Evolutionary conservation across 176 grass and related monocot species (phyloP).

Genomic region (Oryza australiensis): DNA sequence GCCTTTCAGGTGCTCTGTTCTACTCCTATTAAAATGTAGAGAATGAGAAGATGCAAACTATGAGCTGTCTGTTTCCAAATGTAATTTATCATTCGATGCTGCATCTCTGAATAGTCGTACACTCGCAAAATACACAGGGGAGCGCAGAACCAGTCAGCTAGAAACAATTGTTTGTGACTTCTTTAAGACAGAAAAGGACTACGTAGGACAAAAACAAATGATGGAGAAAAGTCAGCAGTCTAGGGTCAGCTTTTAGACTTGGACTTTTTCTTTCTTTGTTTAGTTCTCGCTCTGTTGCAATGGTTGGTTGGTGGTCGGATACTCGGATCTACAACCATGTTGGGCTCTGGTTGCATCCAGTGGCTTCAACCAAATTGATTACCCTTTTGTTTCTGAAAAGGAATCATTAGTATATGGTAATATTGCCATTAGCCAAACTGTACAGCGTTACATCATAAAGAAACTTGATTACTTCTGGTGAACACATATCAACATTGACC

Average conservation of each 20-base stretch:
- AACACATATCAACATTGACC: conserved; percentile 2
- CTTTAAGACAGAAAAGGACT: background rate
- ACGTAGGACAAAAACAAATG: background rate
- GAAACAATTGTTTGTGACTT: background rate
- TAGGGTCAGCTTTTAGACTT: conserved; percentile 31
- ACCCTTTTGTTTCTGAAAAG: background rate
- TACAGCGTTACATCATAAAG: background rate
- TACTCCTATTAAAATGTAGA: background rate
- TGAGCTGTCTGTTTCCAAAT: background rate
- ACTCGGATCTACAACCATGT: background rate
- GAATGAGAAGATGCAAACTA: background rate
- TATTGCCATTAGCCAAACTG: background rate
- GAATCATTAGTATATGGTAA: background rate
- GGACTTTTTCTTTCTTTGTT: background rate
- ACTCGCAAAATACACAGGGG: background rate
- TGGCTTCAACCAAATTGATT: background rate
- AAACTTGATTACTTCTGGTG: background rate
- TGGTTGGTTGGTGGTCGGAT: background rate
- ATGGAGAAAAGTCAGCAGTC: background rate
- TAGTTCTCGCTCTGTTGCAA: background rate
- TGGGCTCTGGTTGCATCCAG: background rate
- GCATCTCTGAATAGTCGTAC: background rate
- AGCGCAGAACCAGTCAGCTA: background rate
- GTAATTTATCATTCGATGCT: background rate
- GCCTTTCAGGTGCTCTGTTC: background rate